A percentile compares a stretch with the other conserved stretches of the same genome.
These are phyloP conservation scores for Pterulicium gracile DNA, from an alignment of 1,284 basidiomycete species.

Conservation along the genomic window DNA sequence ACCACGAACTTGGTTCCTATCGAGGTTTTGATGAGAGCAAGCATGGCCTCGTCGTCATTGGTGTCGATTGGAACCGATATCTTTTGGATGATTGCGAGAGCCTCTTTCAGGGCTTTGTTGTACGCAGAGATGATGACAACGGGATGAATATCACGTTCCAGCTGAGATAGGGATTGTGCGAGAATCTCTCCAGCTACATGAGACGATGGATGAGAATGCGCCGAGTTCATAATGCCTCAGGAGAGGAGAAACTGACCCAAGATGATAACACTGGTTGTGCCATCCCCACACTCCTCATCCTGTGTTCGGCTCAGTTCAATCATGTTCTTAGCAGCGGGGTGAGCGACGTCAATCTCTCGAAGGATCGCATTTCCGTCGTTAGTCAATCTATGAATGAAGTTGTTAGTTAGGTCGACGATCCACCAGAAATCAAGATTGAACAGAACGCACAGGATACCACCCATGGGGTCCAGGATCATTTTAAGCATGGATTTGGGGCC, in stretches of 20 bases:
- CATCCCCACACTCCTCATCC: conserved; percentile 98
- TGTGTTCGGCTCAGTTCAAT: conserved; percentile 96
- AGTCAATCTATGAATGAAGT: conserved; percentile 52
- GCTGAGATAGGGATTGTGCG: conserved; percentile 86
- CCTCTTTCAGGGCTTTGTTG: conserved; percentile 90
- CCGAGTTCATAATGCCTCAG: background rate
- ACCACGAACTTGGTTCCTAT: conserved; percentile 99
- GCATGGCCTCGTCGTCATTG: conserved; percentile 84
- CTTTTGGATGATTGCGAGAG: conserved; percentile 77
- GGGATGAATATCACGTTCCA: conserved; percentile 95
- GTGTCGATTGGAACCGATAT: conserved; percentile 91
- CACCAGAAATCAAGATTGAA: conserved; percentile 1
- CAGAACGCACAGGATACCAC: conserved; percentile 3
- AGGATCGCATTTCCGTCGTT: conserved; percentile 98
- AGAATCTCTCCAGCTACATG: conserved; percentile 98
- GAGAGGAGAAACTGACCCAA: conserved; percentile 48
- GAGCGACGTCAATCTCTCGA: conserved; percentile 95
- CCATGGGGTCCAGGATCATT: conserved; percentile 99
- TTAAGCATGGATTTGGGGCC: conserved; percentile 98
- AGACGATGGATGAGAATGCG: background rate
- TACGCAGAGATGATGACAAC: conserved; percentile 98
- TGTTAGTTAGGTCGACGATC: conserved; percentile 8
- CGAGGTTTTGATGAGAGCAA: conserved; percentile 94
- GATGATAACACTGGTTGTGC: conserved; percentile 96
- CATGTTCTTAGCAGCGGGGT: conserved; percentile 99